Base-by-base conservation (phyloP, 768 basidiomycete species). In the Mycena amicta region DNA sequence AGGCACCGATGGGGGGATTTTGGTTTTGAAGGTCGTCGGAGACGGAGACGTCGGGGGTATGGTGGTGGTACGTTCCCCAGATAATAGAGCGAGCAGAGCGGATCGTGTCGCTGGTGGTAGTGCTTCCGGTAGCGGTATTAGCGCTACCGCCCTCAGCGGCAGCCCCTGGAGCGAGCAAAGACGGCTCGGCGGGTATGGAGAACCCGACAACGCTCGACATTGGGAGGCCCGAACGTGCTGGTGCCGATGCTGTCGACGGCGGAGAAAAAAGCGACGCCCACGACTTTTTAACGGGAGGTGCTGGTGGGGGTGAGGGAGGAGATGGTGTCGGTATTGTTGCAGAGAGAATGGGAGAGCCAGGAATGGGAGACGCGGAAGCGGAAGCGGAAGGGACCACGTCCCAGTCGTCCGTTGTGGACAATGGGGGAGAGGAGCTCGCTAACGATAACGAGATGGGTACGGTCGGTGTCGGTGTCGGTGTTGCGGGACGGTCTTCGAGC, bases 221-320 rank as follows among this genome's bases (percentile, higher is more conserved):
- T 2, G 89, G 90, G 16, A 91, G 83, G n/a, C n/a, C n/a, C n/a
- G n/a, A n/a, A n/a, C n/a, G n/a, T n/a, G n/a, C n/a, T n/a, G n/a
- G n/a, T n/a, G 39, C 40, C 13, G 56, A 27, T n/a, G 51, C 20
- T 30, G 51, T 18, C 13, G 59, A 26, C 5, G n/a, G n/a, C n/a
- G n/a, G n/a, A n/a, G n/a, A n/a, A n/a, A 54, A 27, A 30, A 93
- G 83, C 15, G 88, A 88, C 0, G 90, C 89, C 86, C 87, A 93
- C 2, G 87, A 88, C 69, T 86, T 90, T 72, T 85, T 88, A n/a
- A 63, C 55, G n/a, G 55, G 53, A 4, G 75, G 70, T 23, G 76
- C 63, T 33, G 75, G 56, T 2, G 74, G 54, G 5, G 71, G 60
- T 3, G 75, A 54, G 31, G 30, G 54, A 39, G 26, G 62, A 26